Base-by-base conservation (phyloP, 306 rosid genomes). In the Cicer pinnatifidum region DNA sequence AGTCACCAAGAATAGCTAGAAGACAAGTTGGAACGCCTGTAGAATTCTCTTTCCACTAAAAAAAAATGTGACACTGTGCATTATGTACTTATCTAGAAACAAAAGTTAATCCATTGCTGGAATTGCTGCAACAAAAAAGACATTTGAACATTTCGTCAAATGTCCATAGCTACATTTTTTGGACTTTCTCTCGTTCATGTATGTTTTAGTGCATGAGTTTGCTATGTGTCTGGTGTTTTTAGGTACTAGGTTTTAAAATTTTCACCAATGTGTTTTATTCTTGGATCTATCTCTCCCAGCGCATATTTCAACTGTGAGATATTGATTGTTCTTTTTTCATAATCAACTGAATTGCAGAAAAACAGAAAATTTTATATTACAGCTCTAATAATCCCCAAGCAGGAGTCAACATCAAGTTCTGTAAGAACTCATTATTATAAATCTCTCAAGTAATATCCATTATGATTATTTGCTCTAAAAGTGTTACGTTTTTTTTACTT, bases 311-410 rank as follows among this genome's bases (percentile, higher is more conserved):
- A 17, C 58, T 69, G 52, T 65, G 47, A 70, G 71, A 47, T 74
- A 57, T 51, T 84, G 80, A 64, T 62, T 60, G 54, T 53, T 76
- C 53, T 64, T 67, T 67, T 78, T 85, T 66, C 43, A 47, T 41
- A 35, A 62, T 44, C 57, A 82, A 43, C 44, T 61, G 17, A 52
- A 44, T 20, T 84, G 89, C 92, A 93, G 98, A 91, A 93, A 85
- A 88, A 89, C 87, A 85, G 96, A 67, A 93, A 86, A 71, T 91
- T 93, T 77, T 88, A 85, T 80, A 78, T 93, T 56, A 91, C 98
- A 6, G 91, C 97, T 69, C 97, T 93, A 35, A 91, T 93, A 74
- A 88, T 93, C 68, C 98, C 98, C 54, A 93, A 93, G 84, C 98
- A 93, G 82, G 97, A 93, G 79, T 89, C 97, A 64, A 93, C 98